A percentile compares a stretch with the other conserved stretches of the same genome.
Evolutionary conservation across 257 asterid species (phyloP).

Genomic region (Sherardia arvensis): DNA sequence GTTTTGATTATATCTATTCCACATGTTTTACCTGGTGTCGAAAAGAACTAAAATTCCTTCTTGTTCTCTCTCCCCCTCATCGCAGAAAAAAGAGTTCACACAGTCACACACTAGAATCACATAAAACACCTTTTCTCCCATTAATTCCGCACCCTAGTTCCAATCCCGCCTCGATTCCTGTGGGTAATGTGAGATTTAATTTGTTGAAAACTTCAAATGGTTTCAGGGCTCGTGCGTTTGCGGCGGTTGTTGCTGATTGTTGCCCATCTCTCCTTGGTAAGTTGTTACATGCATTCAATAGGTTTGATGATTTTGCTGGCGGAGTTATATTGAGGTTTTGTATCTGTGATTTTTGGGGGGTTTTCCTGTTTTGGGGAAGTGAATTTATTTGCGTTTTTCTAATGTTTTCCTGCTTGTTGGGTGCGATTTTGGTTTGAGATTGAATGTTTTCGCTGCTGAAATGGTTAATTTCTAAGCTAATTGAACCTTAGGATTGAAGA

Average conservation of each 20-base stretch:
- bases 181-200: not conserved
- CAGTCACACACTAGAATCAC: conserved; percentile 5
- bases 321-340: not conserved
- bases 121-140: conserved; percentile 16
- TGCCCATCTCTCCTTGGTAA: not conserved
- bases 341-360: conserved; percentile 1
- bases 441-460: not conserved
- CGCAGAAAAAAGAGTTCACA: not conserved
- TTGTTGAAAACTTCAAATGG: conserved; percentile 3
- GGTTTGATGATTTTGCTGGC: not conserved
- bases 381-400: not conserved
- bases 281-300: not conserved
- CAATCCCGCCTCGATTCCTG: conserved; percentile 1
- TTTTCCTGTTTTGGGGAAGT: not conserved
- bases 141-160: not conserved
- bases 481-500: not conserved
- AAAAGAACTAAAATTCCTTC: not conserved
- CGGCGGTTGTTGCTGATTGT: not conserved
- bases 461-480: not conserved
- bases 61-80: not conserved
- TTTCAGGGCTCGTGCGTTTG: not conserved
- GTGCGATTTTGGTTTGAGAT: not conserved
- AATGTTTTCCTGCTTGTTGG: not conserved
- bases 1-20: not conserved
- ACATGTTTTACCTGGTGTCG: conserved; percentile 6